Evolutionary conservation across 352 stramenopile species (phyloP).

Genomic region (Globisporangium radiosum): DNA sequence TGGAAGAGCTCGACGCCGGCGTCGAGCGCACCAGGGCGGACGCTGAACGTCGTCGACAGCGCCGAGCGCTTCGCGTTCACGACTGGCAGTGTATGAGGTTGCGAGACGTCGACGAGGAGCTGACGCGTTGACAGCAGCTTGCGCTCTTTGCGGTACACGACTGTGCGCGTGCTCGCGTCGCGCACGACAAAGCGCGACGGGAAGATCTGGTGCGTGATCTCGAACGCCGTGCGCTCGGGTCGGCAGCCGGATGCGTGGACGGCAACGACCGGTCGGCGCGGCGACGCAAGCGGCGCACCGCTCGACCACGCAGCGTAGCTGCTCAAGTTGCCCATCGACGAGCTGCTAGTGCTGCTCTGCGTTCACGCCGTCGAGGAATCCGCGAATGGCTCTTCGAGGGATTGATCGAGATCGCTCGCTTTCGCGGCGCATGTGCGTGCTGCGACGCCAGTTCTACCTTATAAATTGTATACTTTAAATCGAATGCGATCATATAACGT

Average conservation of each 20-base stretch:
- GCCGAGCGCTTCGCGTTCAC: slow-evolving; percentile 1
- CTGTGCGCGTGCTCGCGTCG: background rate
- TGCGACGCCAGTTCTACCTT: too few relatives aligned
- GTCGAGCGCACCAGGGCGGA: background rate
- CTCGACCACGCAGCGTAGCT: background rate
- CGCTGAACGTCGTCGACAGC: slow-evolving; percentile 2
- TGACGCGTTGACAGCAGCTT: slow-evolving; percentile 4
- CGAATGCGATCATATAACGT: too few relatives aligned
- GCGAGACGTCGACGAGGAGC: background rate
- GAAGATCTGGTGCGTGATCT: slow-evolving; percentile 3
- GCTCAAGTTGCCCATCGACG: slow-evolving; percentile 6
- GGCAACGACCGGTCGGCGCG: background rate
- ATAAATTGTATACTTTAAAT: too few relatives aligned
- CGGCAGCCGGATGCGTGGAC: background rate
- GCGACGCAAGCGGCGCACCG: background rate
- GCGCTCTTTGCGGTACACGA: slow-evolving; percentile 2
- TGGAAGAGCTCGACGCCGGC: slow-evolving; percentile 2
- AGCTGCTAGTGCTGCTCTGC: background rate
- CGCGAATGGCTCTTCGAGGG: too few relatives aligned
- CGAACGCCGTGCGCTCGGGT: background rate
- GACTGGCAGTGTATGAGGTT: background rate
- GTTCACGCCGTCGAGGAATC: too few relatives aligned
- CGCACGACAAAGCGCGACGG: slow-evolving; percentile 8
- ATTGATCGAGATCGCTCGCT: too few relatives aligned
- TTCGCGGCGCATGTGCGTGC: too few relatives aligned